Evolutionary conservation across 148 eudicot species (phyloP), one percentile per base, ranked within the genome.

Genomic region (Polygonum aviculare): DNA sequence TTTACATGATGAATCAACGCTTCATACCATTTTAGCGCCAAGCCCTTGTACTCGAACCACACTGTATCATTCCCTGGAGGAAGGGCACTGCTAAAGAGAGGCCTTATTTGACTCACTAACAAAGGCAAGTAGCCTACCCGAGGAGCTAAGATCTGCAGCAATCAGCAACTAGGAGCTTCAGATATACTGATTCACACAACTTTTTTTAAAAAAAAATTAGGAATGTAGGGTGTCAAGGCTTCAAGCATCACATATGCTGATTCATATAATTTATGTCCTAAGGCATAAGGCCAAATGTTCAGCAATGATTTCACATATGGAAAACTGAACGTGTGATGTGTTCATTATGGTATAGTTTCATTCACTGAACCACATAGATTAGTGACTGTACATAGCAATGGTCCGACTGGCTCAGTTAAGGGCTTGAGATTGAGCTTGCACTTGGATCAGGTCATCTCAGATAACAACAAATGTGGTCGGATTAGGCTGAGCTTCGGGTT

Each of bases 31-130:
- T 92, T 95, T 63, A 92, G 80, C 52, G 98, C 96, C 79, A 92
- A 78, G 57, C 97, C 96, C 80, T 89, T 89, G 86, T 89, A 95
- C 75, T 95, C 98, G 78, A 95, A 95, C 97, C 98, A 95, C 55
- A 95, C 85, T 45, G 97, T 89, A 79, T 95, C 98, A 10, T 80
- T 83, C 59, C 98, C 98, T 16, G 98, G 98, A 79, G 98, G 97
- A 85, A 95, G 97, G 65, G 96, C 80, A 84, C 81, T 80, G 79
- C 90, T 89, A 85, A 95, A 95, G 78, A 83, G 86, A 78, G 97
- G 92, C 80, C 88, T 92, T 73, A 95, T 83, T 72, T 87, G 92
- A 40, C 93, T 80, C 26, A 80, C 90, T 77, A 95, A 81, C 81
- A 95, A 75, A 35, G 96, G 97, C 73, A 95, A 84, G 81, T 95